phyloP scores from a whole-genome alignment of 208 protist genomes.

The Trypanosoma rangeli region DNA sequence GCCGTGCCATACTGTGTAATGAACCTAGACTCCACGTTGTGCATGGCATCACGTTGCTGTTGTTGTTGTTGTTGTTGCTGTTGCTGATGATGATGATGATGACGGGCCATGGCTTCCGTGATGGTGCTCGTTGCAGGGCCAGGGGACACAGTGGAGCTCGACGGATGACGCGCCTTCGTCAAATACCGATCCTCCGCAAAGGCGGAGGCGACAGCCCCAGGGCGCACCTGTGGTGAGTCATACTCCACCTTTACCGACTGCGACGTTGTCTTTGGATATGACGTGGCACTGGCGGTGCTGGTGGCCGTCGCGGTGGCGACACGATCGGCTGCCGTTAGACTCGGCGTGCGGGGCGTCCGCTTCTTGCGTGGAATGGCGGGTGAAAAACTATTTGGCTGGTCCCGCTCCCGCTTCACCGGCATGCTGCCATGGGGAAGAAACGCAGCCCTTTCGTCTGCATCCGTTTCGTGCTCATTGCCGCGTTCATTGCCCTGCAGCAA shows the following conservation, averaged over 20 bases:
- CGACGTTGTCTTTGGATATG: neutral
- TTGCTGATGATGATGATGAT: constrained; percentile 13
- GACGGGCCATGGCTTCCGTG: constrained; percentile 12
- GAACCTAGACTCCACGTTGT: constrained; percentile 9
- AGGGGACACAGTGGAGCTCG: constrained; percentile 15
- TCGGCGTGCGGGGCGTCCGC: constrained; percentile 72
- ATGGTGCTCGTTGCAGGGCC: constrained; percentile 11
- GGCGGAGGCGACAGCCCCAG: neutral
- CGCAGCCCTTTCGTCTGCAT: constrained; percentile 14
- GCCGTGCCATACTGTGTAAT: constrained; percentile 10
- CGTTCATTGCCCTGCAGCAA: neutral
- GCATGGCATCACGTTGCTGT: neutral
- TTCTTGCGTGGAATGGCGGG: constrained; percentile 32
- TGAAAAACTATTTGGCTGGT: constrained; percentile 21
- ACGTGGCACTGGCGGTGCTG: neutral
- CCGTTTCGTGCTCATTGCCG: neutral
- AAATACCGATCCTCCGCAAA: neutral
- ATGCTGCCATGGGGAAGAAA: neutral
- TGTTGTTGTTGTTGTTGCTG: constrained; percentile 14
- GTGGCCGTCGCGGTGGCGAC: neutral
- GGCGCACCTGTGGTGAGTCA: constrained; percentile 1
- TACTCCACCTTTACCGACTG: neutral
- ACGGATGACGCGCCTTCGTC: constrained; percentile 24
- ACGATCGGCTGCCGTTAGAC: constrained; percentile 59
- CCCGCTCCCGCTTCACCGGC: constrained; percentile 23